Evolutionary conservation across 1,139 yeast genomes (phyloP).

Genomic region (Debaryomycetaceae sp.): DNA sequence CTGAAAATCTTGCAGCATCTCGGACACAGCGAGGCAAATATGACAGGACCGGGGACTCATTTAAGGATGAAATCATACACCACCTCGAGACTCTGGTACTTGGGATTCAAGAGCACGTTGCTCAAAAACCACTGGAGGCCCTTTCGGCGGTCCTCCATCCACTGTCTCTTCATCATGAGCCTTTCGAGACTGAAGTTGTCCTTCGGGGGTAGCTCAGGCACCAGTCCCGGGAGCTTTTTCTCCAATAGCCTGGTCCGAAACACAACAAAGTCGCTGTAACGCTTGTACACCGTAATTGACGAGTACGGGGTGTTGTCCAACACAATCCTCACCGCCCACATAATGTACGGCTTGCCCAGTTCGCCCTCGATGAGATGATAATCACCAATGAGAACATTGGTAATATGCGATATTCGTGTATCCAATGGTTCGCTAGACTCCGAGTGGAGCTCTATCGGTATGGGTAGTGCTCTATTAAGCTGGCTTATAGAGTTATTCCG

Average conservation of each 20-base stretch:
- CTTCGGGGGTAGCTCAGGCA: slow-evolving; percentile 70
- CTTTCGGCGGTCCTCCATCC: slow-evolving; percentile 59
- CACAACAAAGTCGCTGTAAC: slow-evolving; percentile 62
- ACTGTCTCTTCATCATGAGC: slow-evolving; percentile 41
- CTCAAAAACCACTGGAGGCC: slow-evolving; percentile 75
- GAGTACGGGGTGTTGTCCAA: slow-evolving; percentile 44
- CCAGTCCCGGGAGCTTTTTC: slow-evolving; percentile 35
- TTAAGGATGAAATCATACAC: slow-evolving; percentile 49
- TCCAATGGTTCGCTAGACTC: slow-evolving; percentile 31
- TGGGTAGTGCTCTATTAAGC: slow-evolving; percentile 23
- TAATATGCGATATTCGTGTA: slow-evolving; percentile 22
- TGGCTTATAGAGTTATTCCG: slow-evolving; percentile 4
- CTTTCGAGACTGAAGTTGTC: slow-evolving; percentile 45
- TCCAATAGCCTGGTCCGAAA: slow-evolving; percentile 42
- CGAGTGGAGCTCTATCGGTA: slow-evolving; percentile 31
- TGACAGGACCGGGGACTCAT: background rate
- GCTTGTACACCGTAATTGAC: slow-evolving; percentile 48
- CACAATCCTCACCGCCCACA: slow-evolving; percentile 47
- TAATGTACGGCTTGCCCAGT: slow-evolving; percentile 37
- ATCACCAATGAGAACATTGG: slow-evolving; percentile 39
- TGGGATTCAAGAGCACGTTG: slow-evolving; percentile 65
- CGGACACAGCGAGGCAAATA: no score
- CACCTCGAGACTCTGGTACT: slow-evolving; percentile 41
- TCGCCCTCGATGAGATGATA: slow-evolving; percentile 39
- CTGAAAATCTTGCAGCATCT: no score